phyloP scores from a whole-genome alignment of 2,329 filamentous ascomycete genomes.

The Colletotrichum agaves region DNA sequence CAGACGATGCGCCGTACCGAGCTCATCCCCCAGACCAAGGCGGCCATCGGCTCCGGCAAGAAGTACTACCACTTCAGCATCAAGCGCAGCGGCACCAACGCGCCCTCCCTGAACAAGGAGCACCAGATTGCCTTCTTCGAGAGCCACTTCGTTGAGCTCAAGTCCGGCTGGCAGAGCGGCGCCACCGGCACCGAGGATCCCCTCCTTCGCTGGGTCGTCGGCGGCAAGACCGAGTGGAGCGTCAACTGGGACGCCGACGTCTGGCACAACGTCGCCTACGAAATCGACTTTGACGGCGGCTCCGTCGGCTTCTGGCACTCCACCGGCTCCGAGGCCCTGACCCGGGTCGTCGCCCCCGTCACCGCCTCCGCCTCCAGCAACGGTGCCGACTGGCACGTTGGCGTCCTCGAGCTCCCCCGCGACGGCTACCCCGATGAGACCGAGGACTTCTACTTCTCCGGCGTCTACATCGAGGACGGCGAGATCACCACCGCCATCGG shows the following conservation, averaged over 20 bases:
- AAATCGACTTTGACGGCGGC: constrained; percentile 73
- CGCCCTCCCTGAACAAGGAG: constrained; percentile 70
- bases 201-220: constrained; percentile 73
- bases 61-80: constrained; percentile 80
- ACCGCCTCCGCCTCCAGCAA: constrained; percentile 71
- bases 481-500: constrained; percentile 45
- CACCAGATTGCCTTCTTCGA: constrained; percentile 75
- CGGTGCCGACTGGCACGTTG: constrained; percentile 79
- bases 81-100: constrained; percentile 67
- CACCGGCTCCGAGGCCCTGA: constrained; percentile 67
- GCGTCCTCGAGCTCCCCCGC: constrained; percentile 73
- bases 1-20: constrained; percentile 79
- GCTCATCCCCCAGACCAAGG: constrained; percentile 76
- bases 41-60: constrained; percentile 71
- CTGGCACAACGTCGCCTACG: constrained; percentile 82
- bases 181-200: constrained; percentile 56
- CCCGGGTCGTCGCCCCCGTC: constrained; percentile 69
- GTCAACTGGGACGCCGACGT: constrained; percentile 69
- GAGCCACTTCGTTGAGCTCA: constrained; percentile 80
- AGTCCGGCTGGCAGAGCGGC: constrained; percentile 71
- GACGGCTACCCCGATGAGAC: constrained; percentile 61
- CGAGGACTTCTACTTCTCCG: constrained; percentile 79
- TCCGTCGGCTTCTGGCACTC: constrained; percentile 78
- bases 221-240: constrained; percentile 71
- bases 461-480: constrained; percentile 73